Conservation (phyloP, 129 eudicot genomes). For the Cynara cardunculus region DNA sequence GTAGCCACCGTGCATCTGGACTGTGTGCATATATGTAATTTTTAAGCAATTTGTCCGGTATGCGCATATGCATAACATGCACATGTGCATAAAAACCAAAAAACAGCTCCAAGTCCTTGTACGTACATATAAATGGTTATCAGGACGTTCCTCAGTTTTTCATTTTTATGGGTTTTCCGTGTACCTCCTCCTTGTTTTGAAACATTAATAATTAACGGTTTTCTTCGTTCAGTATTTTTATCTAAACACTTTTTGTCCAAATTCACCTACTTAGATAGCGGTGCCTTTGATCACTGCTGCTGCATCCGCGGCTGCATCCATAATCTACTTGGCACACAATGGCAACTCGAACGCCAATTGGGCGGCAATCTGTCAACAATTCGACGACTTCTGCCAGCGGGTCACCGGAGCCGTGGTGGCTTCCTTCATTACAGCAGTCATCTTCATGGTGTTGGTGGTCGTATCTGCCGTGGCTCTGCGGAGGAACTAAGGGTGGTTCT, state of each 20-base stretch:
- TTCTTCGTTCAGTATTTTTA: neutral
- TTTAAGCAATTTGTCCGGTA: too few relatives aligned
- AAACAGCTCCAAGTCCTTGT: too few relatives aligned
- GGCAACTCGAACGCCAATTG: slow-evolving; percentile 66
- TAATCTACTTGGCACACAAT: slow-evolving; percentile 78
- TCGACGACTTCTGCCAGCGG: slow-evolving; percentile 63
- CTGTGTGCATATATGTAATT: too few relatives aligned
- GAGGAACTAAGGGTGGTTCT: slow-evolving; percentile 26
- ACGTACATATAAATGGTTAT: too few relatives aligned
- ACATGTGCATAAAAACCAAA: too few relatives aligned
- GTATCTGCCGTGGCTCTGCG: slow-evolving; percentile 66
- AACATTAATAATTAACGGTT: neutral
- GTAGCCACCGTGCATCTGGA: too few relatives aligned
- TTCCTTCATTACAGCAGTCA: slow-evolving; percentile 54
- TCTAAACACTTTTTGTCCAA: neutral
- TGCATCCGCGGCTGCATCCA: slow-evolving; percentile 75
- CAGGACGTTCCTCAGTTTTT: too few relatives aligned
- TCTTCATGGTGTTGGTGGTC: slow-evolving; percentile 56
- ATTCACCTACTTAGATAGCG: slow-evolving; percentile 14
- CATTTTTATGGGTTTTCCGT: neutral
- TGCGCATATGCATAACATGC: too few relatives aligned
- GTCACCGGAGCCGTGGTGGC: slow-evolving; percentile 85
- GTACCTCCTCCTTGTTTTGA: too few relatives aligned
- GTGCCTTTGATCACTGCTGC: slow-evolving; percentile 56
- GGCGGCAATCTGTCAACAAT: slow-evolving; percentile 77